These are phyloP conservation scores for Ramaria rubella DNA, from an alignment of 768 basidiomycete species.

Conservation along the genomic window DNA sequence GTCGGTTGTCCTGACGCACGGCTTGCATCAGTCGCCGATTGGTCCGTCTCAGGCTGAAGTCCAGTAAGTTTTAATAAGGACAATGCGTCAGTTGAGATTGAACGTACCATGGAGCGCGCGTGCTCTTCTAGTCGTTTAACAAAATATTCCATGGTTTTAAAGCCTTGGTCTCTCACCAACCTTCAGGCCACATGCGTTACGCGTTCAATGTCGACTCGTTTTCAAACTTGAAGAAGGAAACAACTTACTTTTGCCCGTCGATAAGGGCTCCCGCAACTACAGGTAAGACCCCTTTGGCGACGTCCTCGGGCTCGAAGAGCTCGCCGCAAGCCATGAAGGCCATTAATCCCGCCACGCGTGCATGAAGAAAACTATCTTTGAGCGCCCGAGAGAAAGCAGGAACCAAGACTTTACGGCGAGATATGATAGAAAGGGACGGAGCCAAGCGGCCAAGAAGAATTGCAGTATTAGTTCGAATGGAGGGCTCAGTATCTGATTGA, in stretches of 20 bases:
- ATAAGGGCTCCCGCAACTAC: slow-evolving; percentile 72
- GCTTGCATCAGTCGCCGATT: slow-evolving; percentile 24
- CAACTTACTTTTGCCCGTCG: slow-evolving; percentile 85
- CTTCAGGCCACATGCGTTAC: too few species aligned
- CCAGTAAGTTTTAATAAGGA: neutral
- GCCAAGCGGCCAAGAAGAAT: slow-evolving; percentile 91
- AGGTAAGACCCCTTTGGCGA: slow-evolving; percentile 86
- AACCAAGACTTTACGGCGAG: slow-evolving; percentile 93
- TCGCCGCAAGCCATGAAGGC: slow-evolving; percentile 93
- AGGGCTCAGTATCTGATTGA: slow-evolving; percentile 88
- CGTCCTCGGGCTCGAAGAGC: slow-evolving; percentile 80
- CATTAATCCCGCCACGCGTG: slow-evolving; percentile 90
- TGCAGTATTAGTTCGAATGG: slow-evolving; percentile 95
- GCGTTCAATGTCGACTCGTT: too few species aligned
- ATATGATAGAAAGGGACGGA: slow-evolving; percentile 76
- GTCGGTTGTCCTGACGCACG: slow-evolving; percentile 18
- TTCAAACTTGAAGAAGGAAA: neutral
- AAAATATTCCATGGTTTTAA: slow-evolving; percentile 86
- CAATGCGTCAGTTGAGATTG: slow-evolving; percentile 7
- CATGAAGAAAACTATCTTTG: slow-evolving; percentile 88
- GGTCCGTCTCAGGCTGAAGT: slow-evolving; percentile 49
- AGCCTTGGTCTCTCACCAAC: slow-evolving; percentile 90
- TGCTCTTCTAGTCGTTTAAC: slow-evolving; percentile 76
- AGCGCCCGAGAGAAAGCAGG: slow-evolving; percentile 88
- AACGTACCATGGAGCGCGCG: slow-evolving; percentile 72